These are phyloP conservation scores for Pseudogymnoascus sp. DNA, from an alignment of 2,329 filamentous ascomycete genomes.

Conservation along the genomic window DNA sequence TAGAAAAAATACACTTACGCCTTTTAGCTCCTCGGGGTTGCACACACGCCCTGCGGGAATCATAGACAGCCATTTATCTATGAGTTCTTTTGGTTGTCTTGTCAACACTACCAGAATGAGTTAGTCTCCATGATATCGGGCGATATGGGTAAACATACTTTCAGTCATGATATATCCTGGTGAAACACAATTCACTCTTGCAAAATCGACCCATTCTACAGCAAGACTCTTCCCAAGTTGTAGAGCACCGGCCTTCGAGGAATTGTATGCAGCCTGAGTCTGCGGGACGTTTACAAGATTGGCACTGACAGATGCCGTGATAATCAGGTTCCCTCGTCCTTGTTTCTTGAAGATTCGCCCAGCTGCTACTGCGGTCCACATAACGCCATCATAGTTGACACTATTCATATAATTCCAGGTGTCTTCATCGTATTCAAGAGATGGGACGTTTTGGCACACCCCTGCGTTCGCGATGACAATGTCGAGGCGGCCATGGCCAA, in stretches of 20 bases:
- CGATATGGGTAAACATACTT: neutral
- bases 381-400: slow-evolving; percentile 28
- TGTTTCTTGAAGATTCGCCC: slow-evolving; percentile 30
- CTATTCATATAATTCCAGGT: slow-evolving; percentile 32
- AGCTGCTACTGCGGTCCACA: slow-evolving; percentile 10
- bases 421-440: slow-evolving; percentile 34
- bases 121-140: neutral
- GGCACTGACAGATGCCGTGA: slow-evolving; percentile 34
- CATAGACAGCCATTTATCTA: slow-evolving; percentile 13
- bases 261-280: slow-evolving; percentile 37
- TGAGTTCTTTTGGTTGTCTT: neutral
- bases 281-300: slow-evolving; percentile 36
- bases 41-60: slow-evolving; percentile 14
- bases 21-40: slow-evolving; percentile 31
- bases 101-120: neutral
- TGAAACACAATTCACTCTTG: slow-evolving; percentile 34
- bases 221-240: slow-evolving; percentile 35
- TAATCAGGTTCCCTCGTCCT: slow-evolving; percentile 33
- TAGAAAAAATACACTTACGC: slow-evolving; percentile 12
- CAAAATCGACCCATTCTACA: slow-evolving; percentile 38
- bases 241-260: slow-evolving; percentile 36
- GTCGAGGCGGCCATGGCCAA: slow-evolving; percentile 33
- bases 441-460: slow-evolving; percentile 25
- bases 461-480: slow-evolving; percentile 36
- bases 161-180: slow-evolving; percentile 20